Evolutionary conservation across 2,329 filamentous ascomycete species (phyloP), one percentile per base, ranked within the genome.

Genomic region (Aureobasidium sp.): DNA sequence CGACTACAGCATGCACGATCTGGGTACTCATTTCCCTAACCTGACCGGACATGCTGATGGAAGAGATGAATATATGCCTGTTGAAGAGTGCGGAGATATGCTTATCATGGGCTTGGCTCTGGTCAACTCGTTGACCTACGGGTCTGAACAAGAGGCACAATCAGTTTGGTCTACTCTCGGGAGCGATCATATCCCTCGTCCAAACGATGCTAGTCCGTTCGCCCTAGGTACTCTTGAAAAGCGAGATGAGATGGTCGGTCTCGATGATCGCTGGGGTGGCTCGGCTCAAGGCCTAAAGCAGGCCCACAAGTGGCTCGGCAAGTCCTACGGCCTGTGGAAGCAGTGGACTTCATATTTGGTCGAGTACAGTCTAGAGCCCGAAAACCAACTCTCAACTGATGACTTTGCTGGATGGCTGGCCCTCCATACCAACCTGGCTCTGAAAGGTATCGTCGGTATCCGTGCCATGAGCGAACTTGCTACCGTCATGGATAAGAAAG

Each of bases 401-500:
- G 93, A 96, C 74, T 96, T 95, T 76, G 93, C 93, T 2, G 93
- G 93, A 47, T 90, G 90, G 77, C 83, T 94, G 25, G 87, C 90
- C 6, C 90, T 95, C 69, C 93, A 95, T 76, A 95, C 92, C 3
- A 95, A 96, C 73, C 83, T 96, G 27, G 93, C 93, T 0, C 83
- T 96, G 67, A 96, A 96, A 78, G 93, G 93, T 50, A 95, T 95
- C 70, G 89, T 96, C 65, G 93, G 92, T 27, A 91, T 95, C 76
- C 89, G 90, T 74, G 92, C 92, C 29, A 94, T 94, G 90, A 88
- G 88, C 70, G 87, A 91, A 69, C 85, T 96, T 29, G 87, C 93
- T 1, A 81, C 85, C 29, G 77, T 91, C 4, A 86, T 90, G 15
- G 89, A 87, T 47, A 84, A 91, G 54, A 73, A 80, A 3, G 79